These are phyloP conservation scores for Farysia itapuensis DNA, from an alignment of 1,284 basidiomycete genomes.

Conservation along the genomic window DNA sequence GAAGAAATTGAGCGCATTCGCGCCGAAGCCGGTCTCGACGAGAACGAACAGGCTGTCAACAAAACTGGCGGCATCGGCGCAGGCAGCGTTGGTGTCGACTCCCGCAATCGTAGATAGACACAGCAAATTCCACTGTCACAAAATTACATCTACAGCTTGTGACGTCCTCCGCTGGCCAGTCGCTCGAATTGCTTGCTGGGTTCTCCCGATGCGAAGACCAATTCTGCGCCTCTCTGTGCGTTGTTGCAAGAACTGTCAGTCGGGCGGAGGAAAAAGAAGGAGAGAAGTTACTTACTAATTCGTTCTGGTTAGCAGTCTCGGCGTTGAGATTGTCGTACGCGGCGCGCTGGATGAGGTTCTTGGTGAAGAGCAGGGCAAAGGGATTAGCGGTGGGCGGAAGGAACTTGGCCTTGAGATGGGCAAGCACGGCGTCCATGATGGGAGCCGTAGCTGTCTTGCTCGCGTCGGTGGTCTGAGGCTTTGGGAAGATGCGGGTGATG, in stretches of 20 bases:
- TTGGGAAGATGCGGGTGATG: conserved; percentile 31
- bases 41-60: conserved; percentile 67
- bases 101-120: conserved; percentile 30
- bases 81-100: conserved; percentile 34
- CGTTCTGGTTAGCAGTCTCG: conserved; percentile 34
- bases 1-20: conserved; percentile 75
- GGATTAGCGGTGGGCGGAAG: conserved; percentile 31
- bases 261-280: background rate
- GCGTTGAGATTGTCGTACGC: conserved; percentile 23
- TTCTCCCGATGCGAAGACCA: conserved; percentile 32
- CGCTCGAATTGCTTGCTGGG: conserved; percentile 25
- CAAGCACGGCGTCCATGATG: conserved; percentile 31
- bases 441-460: conserved; percentile 19
- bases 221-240: conserved; percentile 35
- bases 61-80: conserved; percentile 34
- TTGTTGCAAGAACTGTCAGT: background rate
- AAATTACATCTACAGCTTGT: conserved; percentile 33
- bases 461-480: conserved; percentile 13
- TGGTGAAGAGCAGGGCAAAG: conserved; percentile 40
- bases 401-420: conserved; percentile 16
- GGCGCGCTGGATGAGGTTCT: conserved; percentile 35
- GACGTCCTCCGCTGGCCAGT: conserved; percentile 35
- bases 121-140: too few relatives aligned
- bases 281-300: conserved; percentile 26
- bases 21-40: conserved; percentile 81